phyloP scores from a whole-genome alignment of 208 protist species.

The Hexamita inflata region DNA sequence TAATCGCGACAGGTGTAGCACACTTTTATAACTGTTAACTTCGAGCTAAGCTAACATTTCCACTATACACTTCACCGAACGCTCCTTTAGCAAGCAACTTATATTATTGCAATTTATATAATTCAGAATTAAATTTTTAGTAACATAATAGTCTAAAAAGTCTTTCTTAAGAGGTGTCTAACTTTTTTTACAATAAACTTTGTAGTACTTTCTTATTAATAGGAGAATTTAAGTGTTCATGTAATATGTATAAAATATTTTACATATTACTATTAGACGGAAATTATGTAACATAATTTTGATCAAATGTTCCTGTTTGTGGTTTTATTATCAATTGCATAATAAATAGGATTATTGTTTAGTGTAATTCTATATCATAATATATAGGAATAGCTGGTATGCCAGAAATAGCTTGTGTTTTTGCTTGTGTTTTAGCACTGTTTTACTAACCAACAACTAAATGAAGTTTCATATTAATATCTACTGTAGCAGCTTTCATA shows the following conservation, averaged over 20 bases:
- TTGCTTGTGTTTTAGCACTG: neutral
- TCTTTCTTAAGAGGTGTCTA: slow-evolving; percentile 31
- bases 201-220: neutral
- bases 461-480: neutral
- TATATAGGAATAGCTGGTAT: slow-evolving; percentile 23
- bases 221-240: slow-evolving; percentile 34
- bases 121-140: slow-evolving; percentile 35
- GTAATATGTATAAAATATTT: slow-evolving; percentile 49
- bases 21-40: too few relatives aligned
- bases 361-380: slow-evolving; percentile 36
- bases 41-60: too few relatives aligned
- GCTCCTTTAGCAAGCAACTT: slow-evolving; percentile 43
- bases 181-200: slow-evolving; percentile 10
- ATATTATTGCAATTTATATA: slow-evolving; percentile 37
- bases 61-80: slow-evolving; percentile 47
- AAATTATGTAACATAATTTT: slow-evolving; percentile 48
- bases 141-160: slow-evolving; percentile 46
- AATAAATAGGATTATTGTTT: slow-evolving; percentile 35
- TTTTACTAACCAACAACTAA: neutral
- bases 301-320: slow-evolving; percentile 34
- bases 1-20: slow-evolving; percentile 19
- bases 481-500: too few relatives aligned
- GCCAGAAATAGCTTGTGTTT: neutral
- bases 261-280: slow-evolving; percentile 46
- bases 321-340: slow-evolving; percentile 32